Conservation (phyloP, 1,284 basidiomycete species). For the Rhodotorula sp. region DNA sequence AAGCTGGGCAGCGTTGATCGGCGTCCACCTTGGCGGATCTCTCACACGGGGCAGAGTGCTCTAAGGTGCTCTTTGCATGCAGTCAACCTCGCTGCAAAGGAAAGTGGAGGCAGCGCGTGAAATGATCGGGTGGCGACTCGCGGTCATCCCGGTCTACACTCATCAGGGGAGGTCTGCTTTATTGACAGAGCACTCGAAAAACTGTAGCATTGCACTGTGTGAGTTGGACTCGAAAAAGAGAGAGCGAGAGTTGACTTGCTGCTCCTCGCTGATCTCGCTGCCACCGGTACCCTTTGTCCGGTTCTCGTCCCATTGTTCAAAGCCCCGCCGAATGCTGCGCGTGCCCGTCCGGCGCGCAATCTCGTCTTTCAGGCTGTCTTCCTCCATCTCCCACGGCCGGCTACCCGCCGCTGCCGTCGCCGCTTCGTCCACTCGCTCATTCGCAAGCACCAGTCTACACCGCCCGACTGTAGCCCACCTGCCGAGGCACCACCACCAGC, state of each 20-base stretch:
- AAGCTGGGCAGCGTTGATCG: not conserved
- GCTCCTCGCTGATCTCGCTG: too few species aligned
- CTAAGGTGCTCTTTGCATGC: too few species aligned
- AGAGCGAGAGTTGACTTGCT: too few species aligned
- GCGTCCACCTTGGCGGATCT: not conserved
- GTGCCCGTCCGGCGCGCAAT: not conserved
- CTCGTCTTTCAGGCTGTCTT: not conserved
- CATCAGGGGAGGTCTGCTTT: too few species aligned
- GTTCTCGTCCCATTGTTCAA: not conserved
- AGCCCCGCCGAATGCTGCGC: constrained; percentile 3
- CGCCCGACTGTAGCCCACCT: not conserved
- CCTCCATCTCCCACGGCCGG: not conserved
- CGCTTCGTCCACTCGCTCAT: not conserved
- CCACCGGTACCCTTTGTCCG: not conserved
- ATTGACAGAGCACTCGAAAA: too few species aligned
- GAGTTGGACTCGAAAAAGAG: too few species aligned
- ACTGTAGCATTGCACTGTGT: too few species aligned
- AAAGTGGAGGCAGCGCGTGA: too few species aligned
- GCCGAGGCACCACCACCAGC: not conserved
- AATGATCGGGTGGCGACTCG: too few species aligned
- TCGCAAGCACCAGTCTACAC: not conserved
- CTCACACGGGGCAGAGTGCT: too few species aligned
- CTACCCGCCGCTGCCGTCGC: not conserved
- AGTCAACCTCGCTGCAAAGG: too few species aligned
- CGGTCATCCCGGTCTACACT: too few species aligned